Evolutionary conservation across 495 filamentous ascomycete genomes (phyloP), one percentile per base, ranked within the genome.

Genomic region (Penicillium ochrochloron): DNA sequence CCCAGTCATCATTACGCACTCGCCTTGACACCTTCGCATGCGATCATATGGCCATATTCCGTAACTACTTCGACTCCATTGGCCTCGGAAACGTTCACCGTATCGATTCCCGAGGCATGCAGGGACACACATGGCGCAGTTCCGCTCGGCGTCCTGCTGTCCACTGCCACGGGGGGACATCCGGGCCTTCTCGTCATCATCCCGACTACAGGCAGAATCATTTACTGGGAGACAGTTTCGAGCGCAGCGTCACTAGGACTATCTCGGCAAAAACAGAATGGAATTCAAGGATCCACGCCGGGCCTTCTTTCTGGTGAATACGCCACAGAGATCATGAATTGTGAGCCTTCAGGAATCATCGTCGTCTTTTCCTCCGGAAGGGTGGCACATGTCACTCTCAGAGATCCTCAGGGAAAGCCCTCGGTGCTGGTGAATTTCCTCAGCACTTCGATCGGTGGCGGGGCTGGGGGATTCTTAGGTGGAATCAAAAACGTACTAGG

Each of bases 151-250:
- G 82, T 89, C 51, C 82, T 99, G 19, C 86, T 97, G 12, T 88
- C 91, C 1, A 90, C 89, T 39, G 86, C 88, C 15, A 85, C 89
- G 27, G 88, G 87, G 25, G 83, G 85, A 17, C 90, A 93, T 48
- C 91, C 94, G 3, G 95, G 94, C 3, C 79, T 98, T 14, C 85
- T 99, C 21, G 80, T 97, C 14, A 81, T 99, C 12, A 89, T 92
- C 77, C 92, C 93, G 2, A 84, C 84, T 19, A 92, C 83, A 37
- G 95, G 95, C 33, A 94, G 88, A 73, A 85, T 98, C 52, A 86
- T 89, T 39, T 99, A 94, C 75, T 99, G 94, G 94, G 96, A 98
- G 72, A 93, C 91, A 29, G 88, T 98, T 53, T 90, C 93, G 21
- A 90, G 86, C 75, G 92, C 92, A 29, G 87, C 91, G 29, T 89